Evolutionary conservation across 768 basidiomycete genomes (phyloP), one percentile per base, ranked within the genome.

Genomic region (Amyloporia xantha): DNA sequence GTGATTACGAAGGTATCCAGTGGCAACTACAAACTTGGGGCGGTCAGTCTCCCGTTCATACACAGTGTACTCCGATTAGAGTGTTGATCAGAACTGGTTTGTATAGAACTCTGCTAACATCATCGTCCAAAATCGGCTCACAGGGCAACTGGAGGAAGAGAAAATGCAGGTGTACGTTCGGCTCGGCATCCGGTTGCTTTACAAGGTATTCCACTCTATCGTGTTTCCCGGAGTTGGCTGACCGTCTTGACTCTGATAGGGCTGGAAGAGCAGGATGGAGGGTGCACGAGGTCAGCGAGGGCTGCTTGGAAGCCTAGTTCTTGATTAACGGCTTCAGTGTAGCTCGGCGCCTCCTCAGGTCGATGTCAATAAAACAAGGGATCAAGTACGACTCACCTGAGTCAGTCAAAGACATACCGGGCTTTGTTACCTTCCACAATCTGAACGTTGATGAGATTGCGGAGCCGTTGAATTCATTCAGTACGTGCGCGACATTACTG

Each of bases 111-210:
- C 91, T 45, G 95, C 93, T 21, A 99, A 99, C 62, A 96, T 99
- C 56, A 91, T 97, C 50, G 94, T 99, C 1, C 95, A 98, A 69
- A 93, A 97, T 62, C 77, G 95, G 12, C 66, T 81, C 65, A 93
- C 91, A 0, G 95, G 95, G 0, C 88, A 91, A 63, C 63, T 98
- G 49, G 87, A 93, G 62, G 95, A 99, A 68, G 95, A 98, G 71
- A 98, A 97, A 73, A 99, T 97, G 92, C 86, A 93, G 60, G 82
- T 82, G 11, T 97, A 96, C 62, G 91, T 97, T 0, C 72, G 94
- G 33, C 68, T 99, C 13, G 95, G 95, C 2, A 99, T 99, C 59
- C 74, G 95, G 23, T 61, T 99, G 49, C 64, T 97, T 51, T 99
- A 98, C 74, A 90, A 88, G 76, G 82, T 76, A 53, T 9, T n/a